Evolutionary conservation across 2,329 filamentous ascomycete genomes (phyloP).

Genomic region (Colletotrichum spaethianum): DNA sequence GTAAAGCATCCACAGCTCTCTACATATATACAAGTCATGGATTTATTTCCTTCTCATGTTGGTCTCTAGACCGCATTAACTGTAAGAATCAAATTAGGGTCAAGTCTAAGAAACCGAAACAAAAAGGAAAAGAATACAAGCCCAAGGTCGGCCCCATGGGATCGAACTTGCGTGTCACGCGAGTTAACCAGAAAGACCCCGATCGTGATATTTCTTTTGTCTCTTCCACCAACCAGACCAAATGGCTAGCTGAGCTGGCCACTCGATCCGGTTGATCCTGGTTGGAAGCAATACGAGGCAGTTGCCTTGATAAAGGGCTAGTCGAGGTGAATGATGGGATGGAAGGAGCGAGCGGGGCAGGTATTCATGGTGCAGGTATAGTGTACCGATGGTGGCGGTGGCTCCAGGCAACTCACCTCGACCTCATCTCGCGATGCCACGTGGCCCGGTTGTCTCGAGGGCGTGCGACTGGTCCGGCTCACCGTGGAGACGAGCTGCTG

Average conservation of each 20-base stretch:
- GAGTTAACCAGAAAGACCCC: constrained; percentile 16
- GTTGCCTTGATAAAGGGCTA: neutral
- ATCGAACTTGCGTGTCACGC: constrained; percentile 20
- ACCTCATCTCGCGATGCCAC: neutral
- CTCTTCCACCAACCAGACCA: constrained; percentile 11
- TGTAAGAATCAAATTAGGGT: neutral
- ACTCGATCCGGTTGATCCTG: neutral
- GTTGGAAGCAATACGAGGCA: neutral
- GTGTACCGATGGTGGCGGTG: neutral
- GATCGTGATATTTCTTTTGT: constrained; percentile 15
- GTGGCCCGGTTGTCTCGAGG: neutral
- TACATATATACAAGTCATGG: too few species aligned
- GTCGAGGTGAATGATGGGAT: neutral
- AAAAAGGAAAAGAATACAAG: constrained; percentile 5
- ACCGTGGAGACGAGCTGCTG: neutral
- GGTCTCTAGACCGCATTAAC: fast-evolving
- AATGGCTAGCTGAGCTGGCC: neutral
- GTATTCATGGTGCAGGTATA: neutral
- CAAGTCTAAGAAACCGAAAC: too few species aligned
- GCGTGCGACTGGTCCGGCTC: too few species aligned
- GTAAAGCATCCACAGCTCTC: too few species aligned
- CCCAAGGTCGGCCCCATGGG: neutral
- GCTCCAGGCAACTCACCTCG: neutral
- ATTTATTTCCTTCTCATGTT: neutral
- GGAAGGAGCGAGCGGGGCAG: neutral